Percentiles rank a stretch among this genome's conserved stretches.
phyloP scores from a whole-genome alignment of 495 filamentous ascomycete species.

The Talaromyces trachyspermus region DNA sequence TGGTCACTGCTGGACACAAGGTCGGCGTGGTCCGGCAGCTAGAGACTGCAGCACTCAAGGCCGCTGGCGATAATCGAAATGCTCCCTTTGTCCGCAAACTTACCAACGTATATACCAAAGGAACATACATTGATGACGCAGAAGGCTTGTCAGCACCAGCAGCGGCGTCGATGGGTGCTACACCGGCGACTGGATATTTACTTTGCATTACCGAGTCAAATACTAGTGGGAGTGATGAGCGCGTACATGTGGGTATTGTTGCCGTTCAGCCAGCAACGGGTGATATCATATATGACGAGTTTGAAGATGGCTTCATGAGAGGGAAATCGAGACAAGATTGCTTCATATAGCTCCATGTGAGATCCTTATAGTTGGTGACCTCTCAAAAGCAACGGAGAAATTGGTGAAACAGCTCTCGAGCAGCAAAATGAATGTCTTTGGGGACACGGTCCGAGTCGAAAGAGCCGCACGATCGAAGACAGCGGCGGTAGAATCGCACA shows the following conservation, averaged over 20 bases:
- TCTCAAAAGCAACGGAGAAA: conserved; percentile 91
- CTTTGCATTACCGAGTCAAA: conserved; percentile 88
- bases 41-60: conserved; percentile 98
- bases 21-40: conserved; percentile 92
- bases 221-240: conserved; percentile 87
- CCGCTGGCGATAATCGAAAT: conserved; percentile 90
- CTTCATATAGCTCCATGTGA: conserved; percentile 95
- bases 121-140: conserved; percentile 92
- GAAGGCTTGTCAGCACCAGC: conserved; percentile 62
- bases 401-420: conserved; percentile 84
- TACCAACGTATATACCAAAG: conserved; percentile 96
- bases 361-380: conserved; percentile 87
- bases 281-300: conserved; percentile 93
- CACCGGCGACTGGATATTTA: conserved; percentile 78
- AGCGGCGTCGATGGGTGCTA: conserved; percentile 43
- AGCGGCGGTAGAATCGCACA: conserved; percentile 74
- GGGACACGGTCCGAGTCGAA: conserved; percentile 81
- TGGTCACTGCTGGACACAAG: conserved; percentile 89
- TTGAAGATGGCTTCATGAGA: conserved; percentile 97
- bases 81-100: conserved; percentile 87
- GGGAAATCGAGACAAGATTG: conserved; percentile 92
- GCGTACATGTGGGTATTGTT: conserved; percentile 84
- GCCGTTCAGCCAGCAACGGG: conserved; percentile 94
- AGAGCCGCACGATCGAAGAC: conserved; percentile 70
- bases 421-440: conserved; percentile 86